phyloP scores from a whole-genome alignment of 208 protist species.

The Phytomonas sp. region DNA sequence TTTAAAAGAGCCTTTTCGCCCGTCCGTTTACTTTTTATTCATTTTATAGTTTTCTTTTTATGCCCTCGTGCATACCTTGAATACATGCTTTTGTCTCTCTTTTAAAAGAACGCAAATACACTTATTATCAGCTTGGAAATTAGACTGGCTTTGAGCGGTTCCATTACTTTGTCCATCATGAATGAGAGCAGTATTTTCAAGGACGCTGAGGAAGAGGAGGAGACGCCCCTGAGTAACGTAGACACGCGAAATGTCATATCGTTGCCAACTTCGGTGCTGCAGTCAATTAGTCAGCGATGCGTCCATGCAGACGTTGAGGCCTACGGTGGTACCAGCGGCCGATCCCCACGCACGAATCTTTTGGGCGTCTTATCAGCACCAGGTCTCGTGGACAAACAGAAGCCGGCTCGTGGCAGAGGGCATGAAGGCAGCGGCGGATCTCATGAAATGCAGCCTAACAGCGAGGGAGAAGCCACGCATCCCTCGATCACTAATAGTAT shows the following conservation, averaged over 20 bases:
- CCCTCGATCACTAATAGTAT: neutral
- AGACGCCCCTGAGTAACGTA: neutral
- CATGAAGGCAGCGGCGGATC: neutral
- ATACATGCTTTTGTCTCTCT: neutral
- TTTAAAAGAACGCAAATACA: neutral
- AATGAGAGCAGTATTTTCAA: constrained; percentile 1
- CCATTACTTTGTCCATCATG: constrained; percentile 1
- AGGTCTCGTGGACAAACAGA: neutral
- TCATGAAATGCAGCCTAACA: neutral
- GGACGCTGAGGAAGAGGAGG: neutral
- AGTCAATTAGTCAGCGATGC: neutral
- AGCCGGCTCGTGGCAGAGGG: neutral
- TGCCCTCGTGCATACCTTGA: neutral
- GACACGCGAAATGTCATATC: neutral
- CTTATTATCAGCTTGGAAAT: neutral
- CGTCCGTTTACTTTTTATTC: neutral
- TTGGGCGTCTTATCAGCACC: neutral
- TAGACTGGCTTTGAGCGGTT: neutral
- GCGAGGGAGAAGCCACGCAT: neutral
- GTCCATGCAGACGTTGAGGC: neutral
- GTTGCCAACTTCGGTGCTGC: neutral
- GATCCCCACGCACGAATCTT: neutral
- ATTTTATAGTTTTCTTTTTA: constrained; percentile 3
- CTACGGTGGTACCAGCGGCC: neutral
- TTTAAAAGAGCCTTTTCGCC: neutral